Percentiles rank a stretch among this genome's conserved stretches.
Conservation (phyloP, 2,329 filamentous ascomycete species). For the Penicillium sp. region DNA sequence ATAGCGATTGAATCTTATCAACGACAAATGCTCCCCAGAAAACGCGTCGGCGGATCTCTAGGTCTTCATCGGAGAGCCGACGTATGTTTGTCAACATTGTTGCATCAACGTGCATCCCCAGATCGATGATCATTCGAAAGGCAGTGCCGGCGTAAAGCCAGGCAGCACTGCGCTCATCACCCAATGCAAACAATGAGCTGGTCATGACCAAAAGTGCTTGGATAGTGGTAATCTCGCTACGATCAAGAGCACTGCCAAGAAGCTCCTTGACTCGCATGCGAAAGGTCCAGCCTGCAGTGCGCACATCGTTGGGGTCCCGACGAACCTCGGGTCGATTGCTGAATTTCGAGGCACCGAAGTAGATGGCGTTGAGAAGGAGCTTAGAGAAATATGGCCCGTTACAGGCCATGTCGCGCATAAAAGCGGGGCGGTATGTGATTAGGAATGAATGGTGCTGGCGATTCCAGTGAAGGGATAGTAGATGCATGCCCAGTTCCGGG, state of each 20-base stretch:
- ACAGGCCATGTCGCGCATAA: conserved; percentile 59
- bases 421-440: conserved; percentile 59
- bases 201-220: conserved; percentile 61
- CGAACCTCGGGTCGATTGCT: conserved; percentile 55
- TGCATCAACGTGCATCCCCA: conserved; percentile 55
- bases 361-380: conserved; percentile 60
- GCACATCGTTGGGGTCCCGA: conserved; percentile 52
- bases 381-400: conserved; percentile 59
- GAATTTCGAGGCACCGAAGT: conserved; percentile 55
- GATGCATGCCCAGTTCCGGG: conserved; percentile 58
- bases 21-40: conserved; percentile 46
- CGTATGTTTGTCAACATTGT: conserved; percentile 26
- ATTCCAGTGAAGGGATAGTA: conserved; percentile 61
- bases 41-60: conserved; percentile 39
- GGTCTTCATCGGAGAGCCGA: conserved; percentile 35
- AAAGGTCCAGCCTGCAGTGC: conserved; percentile 58
- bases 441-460: conserved; percentile 58
- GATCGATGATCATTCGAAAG: conserved; percentile 59
- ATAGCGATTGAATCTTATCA: conserved; percentile 63
- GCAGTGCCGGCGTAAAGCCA: conserved; percentile 62
- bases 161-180: conserved; percentile 59
- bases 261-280: conserved; percentile 55
- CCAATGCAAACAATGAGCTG: conserved; percentile 57
- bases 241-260: conserved; percentile 54
- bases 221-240: conserved; percentile 61